Evolutionary conservation across 495 filamentous ascomycete species (phyloP), one percentile per base, ranked within the genome.

Genomic region (Aspergillus sclerotiicarbonarius): DNA sequence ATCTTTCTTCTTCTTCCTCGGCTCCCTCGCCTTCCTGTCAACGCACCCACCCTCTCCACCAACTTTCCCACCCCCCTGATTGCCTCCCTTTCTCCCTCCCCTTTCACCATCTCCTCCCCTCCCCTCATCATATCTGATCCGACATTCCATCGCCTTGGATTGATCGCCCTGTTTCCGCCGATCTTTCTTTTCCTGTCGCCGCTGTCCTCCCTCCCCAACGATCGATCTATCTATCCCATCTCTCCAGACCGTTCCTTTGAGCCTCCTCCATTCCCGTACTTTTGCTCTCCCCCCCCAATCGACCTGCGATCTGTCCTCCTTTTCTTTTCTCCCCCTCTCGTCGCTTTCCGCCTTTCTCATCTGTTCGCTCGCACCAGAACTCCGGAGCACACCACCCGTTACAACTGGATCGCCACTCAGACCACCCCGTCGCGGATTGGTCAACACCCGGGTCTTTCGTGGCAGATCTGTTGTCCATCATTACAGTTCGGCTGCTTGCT

Each of bases 101-200:
- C 46, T 39, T 53, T 49, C 31, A 15, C 31, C 25, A 53, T 15
- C 18, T 20, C 37, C 16, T 21, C 16, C 18, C 25, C 39, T 43
- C 50, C 53, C 55, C 55, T 43, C 58, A 62, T 62, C 59, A 60
- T 66, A 66, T 66, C 64, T 66, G 60, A 66, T 66, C 64, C 59
- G 59, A 62, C 53, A 29, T 49, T 65, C 53, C 49, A 46, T 59
- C 44, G 47, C 54, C 45, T 53, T 56, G 53, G 13, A 60, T 60
- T 62, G 62, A 65, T 62, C 59, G 53, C 32, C 62, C 35, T 48
- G 25, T 45, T 33, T n/a, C 53, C 53, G 63, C 60, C 57, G 58
- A 63, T 60, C 59, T 50, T 61, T 60, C 30, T 56, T 16, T 54
- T 51, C 21, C 50, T 53, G 39, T 43, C 33, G n/a, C 25, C 47